Evolutionary conservation across 83 land plant species (phyloP), one percentile per base, ranked within the genome.

Genomic region (Picea mariana): DNA sequence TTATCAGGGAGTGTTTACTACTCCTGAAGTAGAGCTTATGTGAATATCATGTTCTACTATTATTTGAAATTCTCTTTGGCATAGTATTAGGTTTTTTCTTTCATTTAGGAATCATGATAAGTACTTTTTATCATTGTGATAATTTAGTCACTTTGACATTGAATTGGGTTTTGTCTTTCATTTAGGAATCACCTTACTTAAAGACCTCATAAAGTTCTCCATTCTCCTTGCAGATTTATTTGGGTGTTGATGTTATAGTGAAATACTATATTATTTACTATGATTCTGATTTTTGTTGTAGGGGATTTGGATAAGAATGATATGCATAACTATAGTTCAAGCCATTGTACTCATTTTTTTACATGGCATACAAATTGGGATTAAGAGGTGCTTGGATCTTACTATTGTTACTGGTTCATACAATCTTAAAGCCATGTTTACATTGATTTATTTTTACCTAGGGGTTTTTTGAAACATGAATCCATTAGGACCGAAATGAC

Each of bases 351-450:
- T 86, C 6, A 16, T 68, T 1, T 58, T 75, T n/a, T 60, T 82
- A 79, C 84, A n/a, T 62, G 38, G 26, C 58, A 47, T 21, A 86
- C 84, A 0, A 80, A 86, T 24, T 86, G 87, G 87, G 67, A 82
- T 6, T 24, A 78, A 21, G 77, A 86, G 78, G 87, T 82, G 47
- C 47, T 8, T 44, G 47, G 8, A 6, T 44, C 47, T 44, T 6
- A 0, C 47, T 44, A 8, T 44, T 44, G 47, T 42, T 42, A 42
- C 6, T 6, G 6, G 44, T 42, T 42, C 44, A 42, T 42, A 6
- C 44, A 42, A 42, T 42, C 44, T 42, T 42, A 5, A 42, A 42
- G 44, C 2, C 5, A 6, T 6, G 44, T 42, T 42, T 6, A 42
- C 6, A 31, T 42, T 6, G 6, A 42, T 42, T 42, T 42, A 42